Evolutionary conservation across 345 rosid genomes (phyloP).

Genomic region (Eucalyptus cloeziana): DNA sequence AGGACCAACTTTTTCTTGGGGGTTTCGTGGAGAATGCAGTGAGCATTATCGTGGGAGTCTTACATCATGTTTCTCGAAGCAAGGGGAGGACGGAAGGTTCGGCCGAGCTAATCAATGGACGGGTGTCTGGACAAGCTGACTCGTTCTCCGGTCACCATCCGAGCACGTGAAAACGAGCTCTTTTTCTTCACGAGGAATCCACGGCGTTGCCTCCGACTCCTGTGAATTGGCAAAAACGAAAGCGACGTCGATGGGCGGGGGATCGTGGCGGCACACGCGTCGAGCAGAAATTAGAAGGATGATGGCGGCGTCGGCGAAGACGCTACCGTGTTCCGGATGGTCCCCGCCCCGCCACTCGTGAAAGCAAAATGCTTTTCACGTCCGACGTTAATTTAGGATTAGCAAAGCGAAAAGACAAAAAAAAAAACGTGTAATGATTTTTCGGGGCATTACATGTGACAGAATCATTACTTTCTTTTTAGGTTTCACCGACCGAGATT

Average conservation of each 20-base stretch:
- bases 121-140: background rate
- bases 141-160: background rate
- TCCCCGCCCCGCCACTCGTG: background rate
- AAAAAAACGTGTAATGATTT: background rate
- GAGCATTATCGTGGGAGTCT: background rate
- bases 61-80: background rate
- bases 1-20: background rate
- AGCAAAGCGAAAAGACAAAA: too few relatives aligned
- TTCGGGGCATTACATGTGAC: background rate
- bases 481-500: background rate
- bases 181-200: background rate
- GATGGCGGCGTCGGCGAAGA: background rate
- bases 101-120: background rate
- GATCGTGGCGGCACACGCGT: background rate
- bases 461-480: background rate
- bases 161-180: background rate
- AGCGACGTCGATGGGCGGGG: background rate
- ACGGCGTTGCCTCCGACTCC: background rate
- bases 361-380: background rate
- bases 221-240: background rate
- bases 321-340: background rate
- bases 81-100: background rate
- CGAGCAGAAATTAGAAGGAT: background rate
- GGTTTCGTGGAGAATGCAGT: background rate
- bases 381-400: background rate